Evolutionary conservation across 1,284 basidiomycete genomes (phyloP), one percentile per base, ranked within the genome.

Genomic region (Moesziomyces antarcticus): DNA sequence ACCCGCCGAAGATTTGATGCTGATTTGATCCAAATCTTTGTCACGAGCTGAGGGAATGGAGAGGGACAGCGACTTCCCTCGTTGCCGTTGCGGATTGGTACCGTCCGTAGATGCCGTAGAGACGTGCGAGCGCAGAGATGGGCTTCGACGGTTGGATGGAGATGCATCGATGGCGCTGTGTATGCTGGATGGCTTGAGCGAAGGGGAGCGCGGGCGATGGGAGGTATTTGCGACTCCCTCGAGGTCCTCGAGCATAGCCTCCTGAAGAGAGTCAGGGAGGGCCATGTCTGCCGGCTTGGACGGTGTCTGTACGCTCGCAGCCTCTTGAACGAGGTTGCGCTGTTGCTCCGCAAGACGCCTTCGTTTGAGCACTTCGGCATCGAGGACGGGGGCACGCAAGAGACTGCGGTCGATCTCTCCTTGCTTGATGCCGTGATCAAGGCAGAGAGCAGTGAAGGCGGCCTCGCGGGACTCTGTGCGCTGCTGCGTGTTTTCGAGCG

Each of bases 231-330:
- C 47, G 5, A 61, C 46, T 40, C 63, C 75, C 11, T 78, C 73
- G 13, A 81, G 54, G 33, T 75, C 78, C 4, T 80, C 80, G 3
- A 76, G 65, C 80, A 82, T 82, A 3, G 80, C 80, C 45, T 82
- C 79, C 43, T 75, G 77, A 10, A 82, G 46, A 2, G 79, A 81
- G 10, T 69, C 56, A 8, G 77, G 76, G 16, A 81, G 72, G 27
- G 71, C 63, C 18, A 54, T 64, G 10, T 54, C 53, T n/a, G 48
- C 33, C 13, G 42, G 52, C 43, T 68, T 57, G 20, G 56, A 3
- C n/a, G 58, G 58, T 13, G 56, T 45, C 16, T 61, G 57, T 18
- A 46, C 37, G 30, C 59, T 59, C 11, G 57, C 58, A 14, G 57
- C 58, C 21, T 72, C 63, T 13, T 59, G 54, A 22, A 59, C 69